These are phyloP conservation scores for Fusarium compactum DNA, from an alignment of 2,329 filamentous ascomycete genomes.

Conservation along the genomic window DNA sequence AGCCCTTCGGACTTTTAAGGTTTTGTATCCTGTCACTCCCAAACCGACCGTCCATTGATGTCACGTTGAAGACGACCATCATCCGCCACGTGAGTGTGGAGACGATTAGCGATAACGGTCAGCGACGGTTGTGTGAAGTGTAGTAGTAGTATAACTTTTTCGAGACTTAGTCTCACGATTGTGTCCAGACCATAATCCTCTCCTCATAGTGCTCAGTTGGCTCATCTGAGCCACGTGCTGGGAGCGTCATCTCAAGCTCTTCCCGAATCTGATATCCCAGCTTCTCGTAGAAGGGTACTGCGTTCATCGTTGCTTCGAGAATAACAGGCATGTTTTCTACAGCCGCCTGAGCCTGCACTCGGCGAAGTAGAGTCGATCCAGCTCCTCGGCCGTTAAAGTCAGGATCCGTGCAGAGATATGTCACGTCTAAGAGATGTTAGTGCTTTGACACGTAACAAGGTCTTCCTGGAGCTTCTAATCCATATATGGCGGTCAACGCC, in stretches of 20 bases:
- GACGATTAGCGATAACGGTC: constrained; percentile 33
- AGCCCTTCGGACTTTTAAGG: background rate
- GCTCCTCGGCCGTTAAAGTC: constrained; percentile 52
- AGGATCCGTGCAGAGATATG: constrained; percentile 56
- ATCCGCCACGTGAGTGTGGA: constrained; percentile 45
- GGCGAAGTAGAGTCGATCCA: constrained; percentile 51
- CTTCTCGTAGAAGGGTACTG: constrained; percentile 54
- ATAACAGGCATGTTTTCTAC: constrained; percentile 52
- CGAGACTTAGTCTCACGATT: constrained; percentile 13
- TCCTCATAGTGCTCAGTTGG: constrained; percentile 52
- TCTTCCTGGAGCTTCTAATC: background rate
- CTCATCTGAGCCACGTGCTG: constrained; percentile 45
- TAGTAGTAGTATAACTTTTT: constrained; percentile 1
- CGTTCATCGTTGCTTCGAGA: constrained; percentile 55
- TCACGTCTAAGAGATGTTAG: constrained; percentile 50
- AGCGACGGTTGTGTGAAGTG: constrained; percentile 4
- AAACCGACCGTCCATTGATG: constrained; percentile 24
- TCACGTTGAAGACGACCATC: constrained; percentile 13
- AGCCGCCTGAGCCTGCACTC: constrained; percentile 51
- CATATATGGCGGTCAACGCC: constrained; percentile 1
- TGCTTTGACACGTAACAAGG: constrained; percentile 2
- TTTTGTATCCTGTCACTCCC: constrained; percentile 17
- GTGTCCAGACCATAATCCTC: constrained; percentile 51
- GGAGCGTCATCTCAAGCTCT: constrained; percentile 53
- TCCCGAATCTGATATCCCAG: constrained; percentile 52